phyloP scores from a whole-genome alignment of 768 basidiomycete species.

The Boletus pseudopeckii region DNA sequence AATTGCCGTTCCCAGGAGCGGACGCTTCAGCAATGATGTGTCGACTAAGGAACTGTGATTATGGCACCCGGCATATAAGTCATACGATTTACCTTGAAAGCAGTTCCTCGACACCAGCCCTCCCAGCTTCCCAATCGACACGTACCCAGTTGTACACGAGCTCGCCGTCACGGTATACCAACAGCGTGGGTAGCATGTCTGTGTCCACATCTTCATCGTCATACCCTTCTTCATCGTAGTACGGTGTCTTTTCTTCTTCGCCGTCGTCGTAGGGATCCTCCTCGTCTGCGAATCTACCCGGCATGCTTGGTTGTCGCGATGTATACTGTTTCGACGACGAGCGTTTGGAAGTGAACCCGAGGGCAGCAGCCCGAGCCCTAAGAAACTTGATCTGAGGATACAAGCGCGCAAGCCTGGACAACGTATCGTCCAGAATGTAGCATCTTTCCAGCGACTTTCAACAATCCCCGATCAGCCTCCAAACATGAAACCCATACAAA shows the following conservation, averaged over 20 bases:
- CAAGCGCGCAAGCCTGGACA: slow-evolving; percentile 64
- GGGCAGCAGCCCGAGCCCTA: slow-evolving; percentile 68
- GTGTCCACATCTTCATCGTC: slow-evolving; percentile 68
- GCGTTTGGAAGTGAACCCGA: slow-evolving; percentile 61
- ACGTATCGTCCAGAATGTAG: slow-evolving; percentile 61
- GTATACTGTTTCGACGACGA: slow-evolving; percentile 17
- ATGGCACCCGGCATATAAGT: background rate
- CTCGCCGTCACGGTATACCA: slow-evolving; percentile 76
- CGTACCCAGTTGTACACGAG: slow-evolving; percentile 88
- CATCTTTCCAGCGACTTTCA: slow-evolving; percentile 75
- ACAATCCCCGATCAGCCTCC: slow-evolving; percentile 3
- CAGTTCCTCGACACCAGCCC: slow-evolving; percentile 64
- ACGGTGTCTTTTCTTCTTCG: slow-evolving; percentile 26
- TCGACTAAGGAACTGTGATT: slow-evolving; percentile 14
- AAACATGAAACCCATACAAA: background rate
- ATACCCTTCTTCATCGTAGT: slow-evolving; percentile 41
- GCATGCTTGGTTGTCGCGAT: slow-evolving; percentile 15
- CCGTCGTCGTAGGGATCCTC: slow-evolving; percentile 48
- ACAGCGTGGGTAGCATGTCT: slow-evolving; percentile 75
- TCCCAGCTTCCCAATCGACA: slow-evolving; percentile 81
- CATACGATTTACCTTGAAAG: slow-evolving; percentile 47
- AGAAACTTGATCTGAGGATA: slow-evolving; percentile 77
- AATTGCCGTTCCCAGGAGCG: slow-evolving; percentile 35
- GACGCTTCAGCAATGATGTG: slow-evolving; percentile 22
- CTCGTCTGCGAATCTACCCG: slow-evolving; percentile 29